A percentile compares a stretch with the other conserved stretches of the same genome.
Evolutionary conservation across 2,329 filamentous ascomycete genomes (phyloP).

Genomic region (Alternaria incomplexa): DNA sequence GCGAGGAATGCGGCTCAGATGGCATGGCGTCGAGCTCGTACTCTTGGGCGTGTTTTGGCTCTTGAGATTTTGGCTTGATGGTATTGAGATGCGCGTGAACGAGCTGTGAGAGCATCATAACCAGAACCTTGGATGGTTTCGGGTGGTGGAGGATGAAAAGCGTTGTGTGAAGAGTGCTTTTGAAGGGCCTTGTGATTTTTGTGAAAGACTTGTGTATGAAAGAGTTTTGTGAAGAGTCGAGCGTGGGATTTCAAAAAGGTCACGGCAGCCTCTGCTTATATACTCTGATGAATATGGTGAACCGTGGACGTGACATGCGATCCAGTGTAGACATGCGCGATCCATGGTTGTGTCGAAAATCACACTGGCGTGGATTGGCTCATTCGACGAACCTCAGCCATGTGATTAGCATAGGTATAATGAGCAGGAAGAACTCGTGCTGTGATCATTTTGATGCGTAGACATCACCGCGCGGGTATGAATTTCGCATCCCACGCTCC

Average conservation of each 20-base stretch:
- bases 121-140: background rate
- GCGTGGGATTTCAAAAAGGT: background rate
- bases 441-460: background rate
- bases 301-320: background rate
- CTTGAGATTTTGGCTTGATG: background rate
- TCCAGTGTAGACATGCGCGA: background rate
- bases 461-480: background rate
- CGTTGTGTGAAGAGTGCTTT: background rate
- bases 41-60: background rate
- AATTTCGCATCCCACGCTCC: background rate
- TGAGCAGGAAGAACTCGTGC: background rate
- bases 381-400: background rate
- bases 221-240: background rate
- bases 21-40: background rate
- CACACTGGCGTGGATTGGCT: background rate
- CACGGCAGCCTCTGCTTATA: background rate
- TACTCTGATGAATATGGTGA: background rate
- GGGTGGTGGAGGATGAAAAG: background rate
- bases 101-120: background rate
- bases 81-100: background rate
- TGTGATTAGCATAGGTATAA: background rate
- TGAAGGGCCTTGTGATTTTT: background rate
- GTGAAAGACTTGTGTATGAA: background rate
- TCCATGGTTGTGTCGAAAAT: background rate
- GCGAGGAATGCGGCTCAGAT: background rate